Evolutionary conservation across 352 stramenopile genomes (phyloP), one percentile per base, ranked within the genome.

Genomic region (Pythium dissotocum): DNA sequence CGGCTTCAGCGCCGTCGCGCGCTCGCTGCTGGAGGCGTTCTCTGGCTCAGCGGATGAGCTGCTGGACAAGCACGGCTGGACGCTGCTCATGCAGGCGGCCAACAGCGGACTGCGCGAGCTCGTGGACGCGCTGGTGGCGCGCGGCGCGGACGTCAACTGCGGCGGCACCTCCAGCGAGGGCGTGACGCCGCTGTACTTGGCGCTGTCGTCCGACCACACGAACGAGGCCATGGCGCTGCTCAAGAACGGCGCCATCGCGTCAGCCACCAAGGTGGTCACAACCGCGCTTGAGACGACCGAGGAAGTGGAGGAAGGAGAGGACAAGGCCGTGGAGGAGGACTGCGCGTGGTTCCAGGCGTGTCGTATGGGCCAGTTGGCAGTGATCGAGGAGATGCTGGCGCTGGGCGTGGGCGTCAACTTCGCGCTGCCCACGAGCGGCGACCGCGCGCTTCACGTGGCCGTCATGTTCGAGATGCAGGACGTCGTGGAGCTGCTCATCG

Each of bases 391-490:
- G 62, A 93, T 95, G 81, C 59, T 95, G 28, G 79, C 80, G 12
- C 67, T 82, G 21, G 82, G 70, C 44, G 80, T 91, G 44, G 79
- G 94, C 62, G 58, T 94, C 26, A 92, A 92, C 72, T 91, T 88
- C 36, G 69, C 79, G 42, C 61, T 91, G 16, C 84, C 85, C 0
- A 79, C 77, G 9, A 83, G 67, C 4, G 87, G 86, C 9, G 88
- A 95, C 65, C 75, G 83, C 33, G 84, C 85, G 67, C 72, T 95
- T 30, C 87, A 94, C 66, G 80, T 94, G 26, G 85, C 84, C 38
- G 78, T 90, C 16, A 93, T 93, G 80, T 93, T 91, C 58, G 88
- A 93, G 63, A 93, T 91, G 80, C 74, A 90, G 48, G 80, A 90
- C 21, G 82, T 95, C n/a, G 85, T 91, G 28, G 75, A 91, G 65